Evolutionary conservation across 306 rosid species (phyloP).

Genomic region (Quillaja saponaria): DNA sequence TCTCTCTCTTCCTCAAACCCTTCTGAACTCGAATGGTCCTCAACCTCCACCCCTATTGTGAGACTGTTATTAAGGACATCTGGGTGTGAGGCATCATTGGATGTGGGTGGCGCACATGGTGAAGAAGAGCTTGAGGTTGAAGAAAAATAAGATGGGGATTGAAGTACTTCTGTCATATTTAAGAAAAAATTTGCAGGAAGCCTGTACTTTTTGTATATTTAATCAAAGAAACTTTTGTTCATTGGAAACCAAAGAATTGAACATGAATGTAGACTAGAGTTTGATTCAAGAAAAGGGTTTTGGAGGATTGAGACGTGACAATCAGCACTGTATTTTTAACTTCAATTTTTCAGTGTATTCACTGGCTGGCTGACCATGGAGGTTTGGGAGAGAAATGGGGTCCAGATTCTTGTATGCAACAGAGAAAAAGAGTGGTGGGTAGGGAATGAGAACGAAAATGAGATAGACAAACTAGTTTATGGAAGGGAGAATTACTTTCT

Average conservation of each 20-base stretch:
- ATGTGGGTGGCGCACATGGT: conserved; percentile 39
- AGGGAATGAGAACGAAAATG: conserved; percentile 24
- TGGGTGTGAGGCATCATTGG: conserved; percentile 59
- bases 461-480: too few species aligned
- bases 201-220: conserved; percentile 22
- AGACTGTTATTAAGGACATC: conserved; percentile 56
- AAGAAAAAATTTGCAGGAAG: conserved; percentile 21
- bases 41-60: conserved; percentile 38
- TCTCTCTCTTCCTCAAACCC: conserved; percentile 22
- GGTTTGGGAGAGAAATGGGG: conserved; percentile 29
- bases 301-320: conserved; percentile 63
- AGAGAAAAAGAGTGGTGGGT: conserved; percentile 33
- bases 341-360: background rate
- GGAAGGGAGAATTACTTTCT: too few species aligned
- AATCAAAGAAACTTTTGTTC: background rate
- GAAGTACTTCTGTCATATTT: conserved; percentile 80
- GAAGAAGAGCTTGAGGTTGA: conserved; percentile 80
- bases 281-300: conserved; percentile 69
- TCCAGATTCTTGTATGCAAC: conserved; percentile 20
- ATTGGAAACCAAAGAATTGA: conserved; percentile 39
- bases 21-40: conserved; percentile 39
- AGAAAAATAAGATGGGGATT: conserved; percentile 76
- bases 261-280: conserved; percentile 59
- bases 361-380: conserved; percentile 33
- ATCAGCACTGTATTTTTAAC: conserved; percentile 46